Evolutionary conservation across 495 filamentous ascomycete genomes (phyloP).

Genomic region (Trichoderma gamsii): DNA sequence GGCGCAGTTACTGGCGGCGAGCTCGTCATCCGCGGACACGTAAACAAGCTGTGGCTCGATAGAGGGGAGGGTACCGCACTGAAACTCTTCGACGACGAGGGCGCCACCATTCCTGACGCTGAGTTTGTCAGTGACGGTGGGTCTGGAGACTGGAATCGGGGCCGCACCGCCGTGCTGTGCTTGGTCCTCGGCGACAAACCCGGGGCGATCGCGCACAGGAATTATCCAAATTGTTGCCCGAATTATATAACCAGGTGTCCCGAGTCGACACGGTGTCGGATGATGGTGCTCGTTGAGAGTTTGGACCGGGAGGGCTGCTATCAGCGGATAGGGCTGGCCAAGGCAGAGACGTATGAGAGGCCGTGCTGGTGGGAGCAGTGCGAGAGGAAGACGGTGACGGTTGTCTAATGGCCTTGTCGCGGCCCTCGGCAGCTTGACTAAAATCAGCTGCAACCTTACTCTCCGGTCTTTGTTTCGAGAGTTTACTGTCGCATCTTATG

Average conservation of each 20-base stretch:
- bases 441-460: neutral
- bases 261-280: neutral
- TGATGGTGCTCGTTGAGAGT: neutral
- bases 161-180: neutral
- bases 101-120: neutral
- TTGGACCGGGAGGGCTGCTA: neutral
- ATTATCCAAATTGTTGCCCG: neutral
- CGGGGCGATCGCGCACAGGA: neutral
- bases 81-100: slow-evolving; percentile 1
- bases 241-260: neutral
- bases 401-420: neutral
- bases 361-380: slow-evolving; percentile 10
- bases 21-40: slow-evolving; percentile 5
- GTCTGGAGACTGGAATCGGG: neutral
- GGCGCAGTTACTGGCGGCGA: slow-evolving; percentile 2
- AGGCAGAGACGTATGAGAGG: neutral
- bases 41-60: slow-evolving; percentile 4
- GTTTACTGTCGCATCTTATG: too few species aligned
- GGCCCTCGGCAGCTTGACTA: neutral
- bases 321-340: neutral
- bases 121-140: neutral
- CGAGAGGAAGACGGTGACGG: neutral
- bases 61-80: neutral
- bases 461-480: too few species aligned
- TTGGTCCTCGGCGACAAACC: neutral